Conservation (phyloP, 164 flowering plant genomes). For the Buxus sempervirens region DNA sequence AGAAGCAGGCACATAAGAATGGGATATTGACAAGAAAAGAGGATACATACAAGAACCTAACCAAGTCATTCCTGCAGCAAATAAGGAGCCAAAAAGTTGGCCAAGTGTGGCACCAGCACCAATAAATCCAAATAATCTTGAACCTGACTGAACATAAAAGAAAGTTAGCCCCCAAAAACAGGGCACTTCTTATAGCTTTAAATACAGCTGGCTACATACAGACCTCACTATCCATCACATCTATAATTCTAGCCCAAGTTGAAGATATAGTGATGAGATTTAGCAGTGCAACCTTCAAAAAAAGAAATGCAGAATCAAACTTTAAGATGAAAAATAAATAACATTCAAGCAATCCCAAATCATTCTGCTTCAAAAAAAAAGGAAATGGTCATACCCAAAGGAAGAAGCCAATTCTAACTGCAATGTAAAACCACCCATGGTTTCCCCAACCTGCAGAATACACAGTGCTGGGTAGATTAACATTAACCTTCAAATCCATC, state of each 20-base stretch:
- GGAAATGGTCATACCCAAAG: slow-evolving; percentile 69
- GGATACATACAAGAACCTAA: slow-evolving; percentile 77
- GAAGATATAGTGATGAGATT: slow-evolving; percentile 95
- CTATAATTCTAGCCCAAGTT: slow-evolving; percentile 98
- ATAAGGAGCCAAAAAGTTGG: slow-evolving; percentile 90
- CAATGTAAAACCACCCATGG: slow-evolving; percentile 74
- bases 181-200: background rate
- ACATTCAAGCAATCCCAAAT: too few relatives aligned
- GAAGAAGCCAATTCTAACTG: slow-evolving; percentile 81
- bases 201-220: slow-evolving; percentile 19
- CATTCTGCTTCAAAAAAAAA: background rate
- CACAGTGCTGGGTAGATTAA: slow-evolving; percentile 29
- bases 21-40: background rate
- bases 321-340: background rate
- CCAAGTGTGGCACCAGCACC: slow-evolving; percentile 99
- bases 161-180: slow-evolving; percentile 18
- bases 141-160: slow-evolving; percentile 84
- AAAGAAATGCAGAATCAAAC: slow-evolving; percentile 11
- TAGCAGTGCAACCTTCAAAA: slow-evolving; percentile 80
- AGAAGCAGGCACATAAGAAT: background rate
- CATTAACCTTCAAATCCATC: slow-evolving; percentile 34
- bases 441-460: slow-evolving; percentile 41
- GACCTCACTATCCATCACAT: slow-evolving; percentile 96
- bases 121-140: slow-evolving; percentile 96
- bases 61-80: slow-evolving; percentile 92